Conservation (phyloP, 345 rosid genomes). For the Citrus medica region DNA sequence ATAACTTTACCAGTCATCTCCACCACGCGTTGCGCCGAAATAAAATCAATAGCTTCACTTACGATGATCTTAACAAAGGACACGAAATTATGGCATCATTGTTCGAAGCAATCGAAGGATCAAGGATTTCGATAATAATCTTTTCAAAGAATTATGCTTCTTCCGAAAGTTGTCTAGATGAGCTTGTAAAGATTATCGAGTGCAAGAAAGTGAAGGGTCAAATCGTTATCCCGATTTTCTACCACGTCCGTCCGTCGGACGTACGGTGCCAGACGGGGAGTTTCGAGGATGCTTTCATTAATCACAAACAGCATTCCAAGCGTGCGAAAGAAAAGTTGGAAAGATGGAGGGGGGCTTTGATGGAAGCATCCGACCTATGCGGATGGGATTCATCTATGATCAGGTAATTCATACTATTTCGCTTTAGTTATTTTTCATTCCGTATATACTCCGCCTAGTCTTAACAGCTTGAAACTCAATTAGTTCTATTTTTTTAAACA, state of each 20-base stretch:
- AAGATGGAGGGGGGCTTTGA: slow-evolving; percentile 13
- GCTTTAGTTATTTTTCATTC: not conserved
- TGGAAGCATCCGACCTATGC: not conserved
- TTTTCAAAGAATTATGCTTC: slow-evolving; percentile 5
- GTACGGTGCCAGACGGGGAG: not conserved
- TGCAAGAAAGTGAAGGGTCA: not conserved
- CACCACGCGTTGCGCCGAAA: not conserved
- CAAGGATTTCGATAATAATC: slow-evolving; percentile 6
- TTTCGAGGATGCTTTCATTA: slow-evolving; percentile 4
- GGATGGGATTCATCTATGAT: not conserved
- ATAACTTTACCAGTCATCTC: slow-evolving; percentile 11
- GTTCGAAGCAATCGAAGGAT: not conserved
- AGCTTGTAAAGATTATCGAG: slow-evolving; percentile 2
- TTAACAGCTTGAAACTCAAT: too few relatives aligned
- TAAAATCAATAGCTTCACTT: not conserved
- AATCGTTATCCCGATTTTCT: slow-evolving; percentile 13
- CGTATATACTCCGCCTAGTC: too few relatives aligned
- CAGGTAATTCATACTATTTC: not conserved
- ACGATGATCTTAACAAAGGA: slow-evolving; percentile 3
- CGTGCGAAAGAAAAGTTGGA: not conserved
- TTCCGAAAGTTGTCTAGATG: not conserved
- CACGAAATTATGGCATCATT: slow-evolving; percentile 1
- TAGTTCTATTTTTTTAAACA: too few relatives aligned
- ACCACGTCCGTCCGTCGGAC: not conserved
- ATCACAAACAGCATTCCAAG: not conserved